Base-by-base conservation (phyloP, 352 stramenopile species). In the Aphanomyces euteiches region DNA sequence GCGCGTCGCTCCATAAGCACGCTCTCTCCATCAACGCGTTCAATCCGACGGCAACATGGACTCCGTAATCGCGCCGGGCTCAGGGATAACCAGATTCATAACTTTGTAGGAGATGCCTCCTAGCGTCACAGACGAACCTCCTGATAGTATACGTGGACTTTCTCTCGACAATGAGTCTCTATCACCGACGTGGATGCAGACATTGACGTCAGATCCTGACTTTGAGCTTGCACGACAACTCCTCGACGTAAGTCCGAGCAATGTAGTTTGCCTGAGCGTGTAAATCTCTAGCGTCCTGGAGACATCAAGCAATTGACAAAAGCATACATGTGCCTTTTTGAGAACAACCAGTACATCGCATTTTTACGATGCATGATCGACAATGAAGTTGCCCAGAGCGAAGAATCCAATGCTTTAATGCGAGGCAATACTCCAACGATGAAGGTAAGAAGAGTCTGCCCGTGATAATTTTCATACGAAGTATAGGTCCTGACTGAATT, bases 401-500 rank as follows among this genome's bases (percentile, higher is more conserved):
- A 28, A 5, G 54, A 61, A 7, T 19, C n/a, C 34, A 28, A 61
- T 21, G 54, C 54, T 6, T 40, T 61, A 37, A 61, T 61, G 34
- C 54, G 54, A 28, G 54, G 54, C 34, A 61, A 61, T 37, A 41
- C 54, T 12, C 19, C 54, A 10, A 40, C 17, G 28, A 61, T 61
- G 54, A 61, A 61, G 54, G 54, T 61, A 10, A 7, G 19, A 10
- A 7, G 19, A 17, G 17, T 17, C n/a, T 61, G 28, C n/a, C 13
- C 17, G 19, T 15, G 28, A n/a, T 37, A 28, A 7, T 61, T n/a
- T 40, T 15, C 54, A 1, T 40, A 19, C 43, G 17, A 37, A 40
- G 21, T 39, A 13, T 39, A 67, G 59, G 34, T 67, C 6, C 59
- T 67, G 8, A 56, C 41, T 40, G 59, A 67, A 50, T 48, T 67